Percentiles rank a stretch among this genome's conserved stretches.
phyloP scores from a whole-genome alignment of 2,329 filamentous ascomycete species.

The Neofusicoccum laricinum region DNA sequence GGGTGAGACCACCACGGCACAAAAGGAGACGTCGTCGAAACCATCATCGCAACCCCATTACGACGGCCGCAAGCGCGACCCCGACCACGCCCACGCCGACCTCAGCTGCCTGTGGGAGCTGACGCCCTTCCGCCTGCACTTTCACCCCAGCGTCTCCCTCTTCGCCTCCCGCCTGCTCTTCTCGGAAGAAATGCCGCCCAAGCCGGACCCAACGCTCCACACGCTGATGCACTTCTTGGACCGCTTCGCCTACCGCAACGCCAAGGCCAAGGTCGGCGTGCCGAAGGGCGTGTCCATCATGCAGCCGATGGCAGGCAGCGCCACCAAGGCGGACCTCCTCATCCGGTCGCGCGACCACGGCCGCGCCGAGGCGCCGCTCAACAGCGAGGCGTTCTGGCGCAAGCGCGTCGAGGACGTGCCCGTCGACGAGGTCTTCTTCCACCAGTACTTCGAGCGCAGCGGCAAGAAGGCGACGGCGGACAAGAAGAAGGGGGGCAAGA shows the following conservation, averaged over 20 bases:
- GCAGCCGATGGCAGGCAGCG: conserved; percentile 74
- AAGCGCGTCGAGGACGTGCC: conserved; percentile 85
- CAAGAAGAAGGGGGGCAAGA: conserved; percentile 51
- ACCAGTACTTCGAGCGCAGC: conserved; percentile 82
- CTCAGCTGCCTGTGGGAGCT: conserved; percentile 91
- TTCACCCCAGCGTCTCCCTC: conserved; percentile 87
- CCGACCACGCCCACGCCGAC: conserved; percentile 89
- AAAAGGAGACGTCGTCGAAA: background rate
- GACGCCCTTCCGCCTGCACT: conserved; percentile 76
- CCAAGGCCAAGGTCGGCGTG: conserved; percentile 61
- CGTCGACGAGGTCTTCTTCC: conserved; percentile 95
- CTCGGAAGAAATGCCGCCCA: conserved; percentile 67
- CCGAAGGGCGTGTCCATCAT: conserved; percentile 83
- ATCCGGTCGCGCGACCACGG: conserved; percentile 60
- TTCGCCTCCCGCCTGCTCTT: conserved; percentile 73
- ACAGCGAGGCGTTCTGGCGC: conserved; percentile 86
- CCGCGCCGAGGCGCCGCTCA: conserved; percentile 64
- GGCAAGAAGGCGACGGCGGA: conserved; percentile 51
- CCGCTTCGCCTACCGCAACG: conserved; percentile 96
- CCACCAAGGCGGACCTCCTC: conserved; percentile 59
- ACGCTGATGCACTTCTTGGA: conserved; percentile 94
- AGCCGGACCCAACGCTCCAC: conserved; percentile 86
- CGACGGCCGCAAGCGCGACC: conserved; percentile 86
- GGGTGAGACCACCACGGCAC: conserved; percentile 39
- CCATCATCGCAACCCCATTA: conserved; percentile 47